Evolutionary conservation across 768 basidiomycete genomes (phyloP), one percentile per base, ranked within the genome.

Genomic region (Termitomyces sp.): DNA sequence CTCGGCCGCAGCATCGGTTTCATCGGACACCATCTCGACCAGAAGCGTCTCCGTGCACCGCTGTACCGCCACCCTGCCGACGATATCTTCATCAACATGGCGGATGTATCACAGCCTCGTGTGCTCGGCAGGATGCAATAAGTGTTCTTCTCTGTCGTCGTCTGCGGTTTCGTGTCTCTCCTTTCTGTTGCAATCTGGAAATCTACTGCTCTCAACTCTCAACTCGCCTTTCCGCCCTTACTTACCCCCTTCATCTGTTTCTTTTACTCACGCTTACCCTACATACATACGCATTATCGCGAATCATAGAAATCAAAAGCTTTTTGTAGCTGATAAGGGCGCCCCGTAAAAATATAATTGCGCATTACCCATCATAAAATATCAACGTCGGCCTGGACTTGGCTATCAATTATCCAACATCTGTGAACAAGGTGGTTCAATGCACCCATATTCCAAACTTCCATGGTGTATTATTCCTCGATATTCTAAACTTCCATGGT

Each of bases 1-100:
- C 87, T 98, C 56, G 96, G 96, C 50, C 92, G 96, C 65, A 93
- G 91, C 73, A 97, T 97, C 72, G 96, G 95, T 64, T 97, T 98
- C 84, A 94, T 96, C 68, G 94, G 94, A 43, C 93, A 93, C 78
- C 92, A 92, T 71, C 86, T 95, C 51, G 96, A 98, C 79, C 96
- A 98, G 83, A 95, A 95, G 83, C 84, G 94, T 66, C 85, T 96
- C 70, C 86, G 89, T 62, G 93, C 93, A 40, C 92, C 93, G 47
- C 80, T 98, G 55, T 96, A 98, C 85, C 88, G 95, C 64, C 93
- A 92, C 76, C 94, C 94, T 62, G 91, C 93, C 3, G 94, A 95
- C 73, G 93, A 95, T 70, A 94, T 95, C 78, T 94, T 93, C 75
- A 95, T 95, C 82, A 90, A 93, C 75, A 92, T 93, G 87, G 88